Conservation (phyloP, 169 alveolate genomes). For the Eimeria sp. region DNA sequence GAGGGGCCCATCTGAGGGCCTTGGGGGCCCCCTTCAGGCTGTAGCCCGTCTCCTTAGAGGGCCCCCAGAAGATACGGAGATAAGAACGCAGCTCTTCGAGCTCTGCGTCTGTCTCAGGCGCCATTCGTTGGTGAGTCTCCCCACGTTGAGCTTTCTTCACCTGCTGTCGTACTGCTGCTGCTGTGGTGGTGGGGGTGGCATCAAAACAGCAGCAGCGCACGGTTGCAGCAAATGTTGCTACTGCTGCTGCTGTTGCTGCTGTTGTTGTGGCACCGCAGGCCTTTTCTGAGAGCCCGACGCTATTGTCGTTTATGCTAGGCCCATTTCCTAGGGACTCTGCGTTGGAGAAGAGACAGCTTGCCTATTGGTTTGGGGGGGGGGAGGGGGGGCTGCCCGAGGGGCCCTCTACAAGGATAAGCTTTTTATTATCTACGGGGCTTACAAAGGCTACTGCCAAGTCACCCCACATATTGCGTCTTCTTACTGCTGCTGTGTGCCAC, state of each 20-base stretch:
- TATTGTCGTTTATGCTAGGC: slow-evolving; percentile 22
- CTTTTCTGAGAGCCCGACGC: slow-evolving; percentile 41
- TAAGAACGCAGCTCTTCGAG: not conserved
- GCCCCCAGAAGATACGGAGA: slow-evolving; percentile 2
- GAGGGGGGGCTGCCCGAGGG: slow-evolving; percentile 5
- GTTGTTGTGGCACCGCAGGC: not conserved
- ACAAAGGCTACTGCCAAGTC: not conserved
- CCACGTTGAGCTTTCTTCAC: not conserved
- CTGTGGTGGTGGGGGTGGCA: too few relatives aligned
- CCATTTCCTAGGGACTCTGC: not conserved
- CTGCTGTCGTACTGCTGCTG: not conserved
- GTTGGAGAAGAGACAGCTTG: not conserved
- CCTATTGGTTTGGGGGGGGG: not conserved
- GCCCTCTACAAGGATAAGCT: not conserved
- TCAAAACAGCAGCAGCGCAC: too few relatives aligned
- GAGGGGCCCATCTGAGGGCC: not conserved
- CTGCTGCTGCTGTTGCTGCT: not conserved
- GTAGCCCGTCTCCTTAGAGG: not conserved
- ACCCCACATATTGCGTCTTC: slow-evolving; percentile 31
- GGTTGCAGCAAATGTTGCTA: too few relatives aligned
- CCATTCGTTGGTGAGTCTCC: slow-evolving; percentile 6
- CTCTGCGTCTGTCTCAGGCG: not conserved
- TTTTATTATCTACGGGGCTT: slow-evolving; percentile 9
- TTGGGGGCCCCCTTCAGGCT: not conserved
- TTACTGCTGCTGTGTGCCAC: slow-evolving; percentile 17